Evolutionary conservation across 768 basidiomycete species (phyloP).

Genomic region (Phylloporus arenicola): DNA sequence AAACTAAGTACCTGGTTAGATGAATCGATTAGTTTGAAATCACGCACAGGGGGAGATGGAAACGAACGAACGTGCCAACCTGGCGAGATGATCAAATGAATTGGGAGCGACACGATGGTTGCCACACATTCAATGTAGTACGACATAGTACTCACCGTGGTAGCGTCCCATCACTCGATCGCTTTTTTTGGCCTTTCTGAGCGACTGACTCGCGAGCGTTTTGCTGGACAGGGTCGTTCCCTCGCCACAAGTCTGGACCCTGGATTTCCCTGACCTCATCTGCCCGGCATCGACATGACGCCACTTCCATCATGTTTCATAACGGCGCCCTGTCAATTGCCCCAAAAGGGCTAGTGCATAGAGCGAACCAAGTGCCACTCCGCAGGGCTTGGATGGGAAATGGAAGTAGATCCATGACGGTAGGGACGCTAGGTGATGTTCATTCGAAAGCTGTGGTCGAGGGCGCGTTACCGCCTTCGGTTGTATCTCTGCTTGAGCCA

Average conservation of each 20-base stretch:
- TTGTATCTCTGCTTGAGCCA: neutral
- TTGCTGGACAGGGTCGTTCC: neutral
- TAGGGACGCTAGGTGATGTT: neutral
- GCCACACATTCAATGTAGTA: neutral
- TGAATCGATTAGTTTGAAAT: neutral
- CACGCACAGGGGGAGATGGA: neutral
- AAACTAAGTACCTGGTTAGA: neutral
- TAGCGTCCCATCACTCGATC: neutral
- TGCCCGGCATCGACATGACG: conserved; percentile 1
- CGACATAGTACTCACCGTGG: neutral
- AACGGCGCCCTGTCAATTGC: neutral
- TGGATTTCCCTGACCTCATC: neutral
- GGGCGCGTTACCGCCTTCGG: neutral
- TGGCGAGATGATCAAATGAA: neutral
- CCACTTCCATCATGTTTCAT: neutral
- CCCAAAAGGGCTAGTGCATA: neutral
- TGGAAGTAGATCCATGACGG: neutral
- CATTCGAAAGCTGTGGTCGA: neutral
- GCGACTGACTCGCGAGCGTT: neutral
- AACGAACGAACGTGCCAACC: neutral
- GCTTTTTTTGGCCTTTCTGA: neutral
- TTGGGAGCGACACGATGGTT: neutral
- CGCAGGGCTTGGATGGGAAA: neutral
- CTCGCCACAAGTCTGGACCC: neutral
- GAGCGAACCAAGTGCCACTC: neutral